Percentiles rank a stretch among this genome's conserved stretches.
Conservation (phyloP, 2,329 filamentous ascomycete species). For the Lasiodiplodia sp. region DNA sequence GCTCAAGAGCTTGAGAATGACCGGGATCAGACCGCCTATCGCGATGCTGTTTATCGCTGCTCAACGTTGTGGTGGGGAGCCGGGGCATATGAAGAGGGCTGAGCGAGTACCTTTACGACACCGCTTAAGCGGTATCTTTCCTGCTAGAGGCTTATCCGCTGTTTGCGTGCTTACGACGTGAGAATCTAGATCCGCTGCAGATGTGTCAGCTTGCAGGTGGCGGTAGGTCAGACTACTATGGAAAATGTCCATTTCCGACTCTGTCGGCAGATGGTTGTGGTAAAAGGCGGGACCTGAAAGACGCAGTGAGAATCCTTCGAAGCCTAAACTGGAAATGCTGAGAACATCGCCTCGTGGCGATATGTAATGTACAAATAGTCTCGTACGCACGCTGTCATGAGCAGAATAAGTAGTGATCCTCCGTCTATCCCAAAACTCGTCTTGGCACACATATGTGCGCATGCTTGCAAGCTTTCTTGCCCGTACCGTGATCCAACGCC, state of each 20-base stretch:
- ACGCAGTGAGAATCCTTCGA: constrained; percentile 26
- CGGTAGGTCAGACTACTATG: constrained; percentile 11
- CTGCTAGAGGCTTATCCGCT: not conserved
- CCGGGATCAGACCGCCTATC: not conserved
- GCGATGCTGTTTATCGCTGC: not conserved
- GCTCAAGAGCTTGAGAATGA: not conserved
- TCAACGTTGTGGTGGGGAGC: constrained; percentile 5
- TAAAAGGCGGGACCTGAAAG: constrained; percentile 1
- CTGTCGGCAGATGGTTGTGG: constrained; percentile 11
- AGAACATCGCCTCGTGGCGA: not conserved
- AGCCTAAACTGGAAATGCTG: not conserved
- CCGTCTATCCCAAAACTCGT: constrained; percentile 21
- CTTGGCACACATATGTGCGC: constrained; percentile 13
- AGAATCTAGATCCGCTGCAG: constrained; percentile 28
- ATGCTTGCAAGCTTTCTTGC: not conserved
- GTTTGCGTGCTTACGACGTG: constrained; percentile 18
- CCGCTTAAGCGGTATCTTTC: not conserved
- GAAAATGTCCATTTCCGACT: constrained; percentile 5
- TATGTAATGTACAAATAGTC: constrained; percentile 17
- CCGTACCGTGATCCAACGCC: constrained; percentile 18
- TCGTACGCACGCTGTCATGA: constrained; percentile 22
- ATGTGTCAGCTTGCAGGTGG: constrained; percentile 4
- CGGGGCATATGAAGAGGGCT: not conserved
- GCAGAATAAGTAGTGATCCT: constrained; percentile 19
- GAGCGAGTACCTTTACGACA: not conserved